Base-by-base conservation (phyloP, 176 grass and related monocot species). In the Pontederia crassipes region DNA sequence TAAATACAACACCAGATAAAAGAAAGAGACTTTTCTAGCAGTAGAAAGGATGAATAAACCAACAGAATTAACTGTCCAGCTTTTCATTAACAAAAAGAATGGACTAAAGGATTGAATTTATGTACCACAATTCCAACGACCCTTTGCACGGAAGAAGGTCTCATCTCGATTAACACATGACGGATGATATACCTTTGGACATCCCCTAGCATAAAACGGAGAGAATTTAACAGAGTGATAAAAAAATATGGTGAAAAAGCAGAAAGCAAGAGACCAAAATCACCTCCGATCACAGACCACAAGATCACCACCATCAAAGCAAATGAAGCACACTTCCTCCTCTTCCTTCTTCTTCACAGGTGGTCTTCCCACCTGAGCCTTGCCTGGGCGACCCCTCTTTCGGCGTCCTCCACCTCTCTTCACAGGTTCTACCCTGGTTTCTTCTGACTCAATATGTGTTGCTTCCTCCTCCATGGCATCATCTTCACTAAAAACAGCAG, bases 231-330 rank as follows among this genome's bases (percentile, higher is more conserved):
- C 45, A 70, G 56, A 46, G 61, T 29, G 10, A 69, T 14, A 46
- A 71, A 65, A 24, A 69, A 55, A 47, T 10, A 54, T 40, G 24
- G 63, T 45, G 62, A 55, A 68, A 59, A 58, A 54, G 46, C 75
- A 76, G 10, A 53, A 55, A 61, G 17, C 49, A 60, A n/a, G 9
- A 20, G 54, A 29, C 65, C 48, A 46, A 61, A 67, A 83, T 26
- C 57, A 98, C 94, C 94, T 98, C 52, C 94, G 94, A 83, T 98
- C 94, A 76, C 94, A 98, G 55, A 98, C 83, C 59, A 98, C 94
- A 66, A 98, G 87, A 20, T 93, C 88, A 46, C 94, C 94, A 49
- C 88, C 94, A 77, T 98, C 94, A 81, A 98, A 98, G 65, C 94
- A 98, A 74, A 98, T 98, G 65, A 98, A 98, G 77, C 94, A 98